These are phyloP conservation scores for Fraxinus nigra DNA, from an alignment of 305 asterid genomes.

Conservation along the genomic window DNA sequence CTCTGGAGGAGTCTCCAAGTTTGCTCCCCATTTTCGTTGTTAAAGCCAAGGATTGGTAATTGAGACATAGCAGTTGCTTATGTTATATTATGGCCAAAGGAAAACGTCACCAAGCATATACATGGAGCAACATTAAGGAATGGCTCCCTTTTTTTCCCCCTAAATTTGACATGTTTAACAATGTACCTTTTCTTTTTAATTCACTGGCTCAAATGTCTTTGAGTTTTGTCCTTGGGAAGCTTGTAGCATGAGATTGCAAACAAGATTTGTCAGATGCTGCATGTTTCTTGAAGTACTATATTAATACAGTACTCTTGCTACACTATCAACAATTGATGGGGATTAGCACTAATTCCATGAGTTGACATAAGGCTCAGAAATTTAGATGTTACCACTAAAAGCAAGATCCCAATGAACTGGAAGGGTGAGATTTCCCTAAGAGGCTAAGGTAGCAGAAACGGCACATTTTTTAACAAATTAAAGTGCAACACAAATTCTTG, in stretches of 20 bases:
- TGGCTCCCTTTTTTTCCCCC: not conserved
- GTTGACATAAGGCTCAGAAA: not conserved
- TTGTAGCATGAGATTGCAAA: not conserved
- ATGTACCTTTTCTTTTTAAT: not conserved
- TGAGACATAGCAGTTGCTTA: not conserved
- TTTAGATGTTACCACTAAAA: not conserved
- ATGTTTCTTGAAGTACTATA: not conserved
- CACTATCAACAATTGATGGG: not conserved
- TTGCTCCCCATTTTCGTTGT: not conserved
- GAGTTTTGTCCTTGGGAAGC: not conserved
- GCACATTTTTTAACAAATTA: not conserved
- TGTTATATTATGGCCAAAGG: not conserved
- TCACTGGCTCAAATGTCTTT: not conserved
- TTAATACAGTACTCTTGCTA: not conserved
- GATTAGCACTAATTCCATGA: not conserved
- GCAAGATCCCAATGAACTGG: not conserved
- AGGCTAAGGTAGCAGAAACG: not conserved
- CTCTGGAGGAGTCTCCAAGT: not conserved
- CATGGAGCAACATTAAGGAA: not conserved
- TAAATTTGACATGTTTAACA: not conserved
- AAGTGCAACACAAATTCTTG: not conserved
- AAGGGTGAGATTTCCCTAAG: not conserved
- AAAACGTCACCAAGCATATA: not conserved
- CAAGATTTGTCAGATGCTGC: not conserved
- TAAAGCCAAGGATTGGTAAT: not conserved